These are phyloP conservation scores for Chaetomium fimeti DNA, from an alignment of 495 filamentous ascomycete species.

Conservation along the genomic window DNA sequence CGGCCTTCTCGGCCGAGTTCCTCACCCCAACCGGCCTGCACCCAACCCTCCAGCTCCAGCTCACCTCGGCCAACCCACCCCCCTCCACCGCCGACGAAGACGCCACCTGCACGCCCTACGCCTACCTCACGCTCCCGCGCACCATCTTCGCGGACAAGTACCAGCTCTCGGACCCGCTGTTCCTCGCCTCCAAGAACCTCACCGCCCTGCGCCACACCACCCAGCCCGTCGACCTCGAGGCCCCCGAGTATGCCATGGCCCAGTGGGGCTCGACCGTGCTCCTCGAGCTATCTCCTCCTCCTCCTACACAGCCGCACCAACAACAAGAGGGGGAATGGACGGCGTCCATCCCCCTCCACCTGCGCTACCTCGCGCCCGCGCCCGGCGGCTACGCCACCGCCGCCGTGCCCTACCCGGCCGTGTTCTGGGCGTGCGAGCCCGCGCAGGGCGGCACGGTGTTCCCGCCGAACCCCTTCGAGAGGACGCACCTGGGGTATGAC, in stretches of 20 bases:
- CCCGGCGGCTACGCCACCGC: constrained; percentile 51
- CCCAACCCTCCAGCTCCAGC: constrained; percentile 67
- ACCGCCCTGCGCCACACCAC: constrained; percentile 63
- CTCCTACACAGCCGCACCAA: neutral
- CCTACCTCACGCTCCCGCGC: constrained; percentile 85
- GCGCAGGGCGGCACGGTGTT: constrained; percentile 63
- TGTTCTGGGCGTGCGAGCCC: constrained; percentile 90
- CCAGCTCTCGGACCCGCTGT: constrained; percentile 44
- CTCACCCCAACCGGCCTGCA: constrained; percentile 77
- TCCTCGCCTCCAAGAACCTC: constrained; percentile 67
- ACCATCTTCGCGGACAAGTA: constrained; percentile 84
- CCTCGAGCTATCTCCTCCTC: constrained; percentile 65
- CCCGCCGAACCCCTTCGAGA: constrained; percentile 80
- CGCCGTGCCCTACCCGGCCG: constrained; percentile 66
- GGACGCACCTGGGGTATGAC: constrained; percentile 81
- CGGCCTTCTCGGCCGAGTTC: constrained; percentile 55
- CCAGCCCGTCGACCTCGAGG: constrained; percentile 88
- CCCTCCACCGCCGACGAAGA: constrained; percentile 24
- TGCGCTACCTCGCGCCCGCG: constrained; percentile 72
- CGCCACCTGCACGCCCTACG: constrained; percentile 66
- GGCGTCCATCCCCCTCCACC: constrained; percentile 77
- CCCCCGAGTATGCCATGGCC: constrained; percentile 74
- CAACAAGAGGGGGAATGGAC: constrained; percentile 54
- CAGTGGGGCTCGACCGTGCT: constrained; percentile 81
- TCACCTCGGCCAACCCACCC: constrained; percentile 44